Evolutionary conservation across 345 rosid species (phyloP).

Genomic region (Balakata baccata): DNA sequence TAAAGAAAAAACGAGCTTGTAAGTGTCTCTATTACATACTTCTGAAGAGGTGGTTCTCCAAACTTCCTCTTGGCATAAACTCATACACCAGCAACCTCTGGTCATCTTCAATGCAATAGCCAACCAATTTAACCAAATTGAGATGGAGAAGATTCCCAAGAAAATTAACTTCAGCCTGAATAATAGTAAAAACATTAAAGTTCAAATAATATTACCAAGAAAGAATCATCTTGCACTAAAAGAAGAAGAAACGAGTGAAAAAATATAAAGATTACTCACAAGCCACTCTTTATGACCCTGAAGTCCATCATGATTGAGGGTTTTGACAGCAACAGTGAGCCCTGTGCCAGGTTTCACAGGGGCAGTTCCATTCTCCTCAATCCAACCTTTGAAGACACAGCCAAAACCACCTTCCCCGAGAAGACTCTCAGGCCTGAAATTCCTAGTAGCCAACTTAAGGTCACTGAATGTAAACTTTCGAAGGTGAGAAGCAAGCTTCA

Average conservation of each 20-base stretch:
- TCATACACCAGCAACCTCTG: constrained; percentile 32
- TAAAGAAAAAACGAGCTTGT: not conserved
- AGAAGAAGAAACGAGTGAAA: not conserved
- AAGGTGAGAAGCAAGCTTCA: constrained; percentile 29
- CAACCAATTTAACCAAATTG: constrained; percentile 32
- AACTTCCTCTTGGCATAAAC: constrained; percentile 35
- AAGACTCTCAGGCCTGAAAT: constrained; percentile 33
- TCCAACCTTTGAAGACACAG: constrained; percentile 33
- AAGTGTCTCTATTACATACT: constrained; percentile 20
- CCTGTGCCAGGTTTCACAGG: constrained; percentile 35
- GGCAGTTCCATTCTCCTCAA: constrained; percentile 31
- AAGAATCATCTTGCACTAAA: constrained; percentile 1
- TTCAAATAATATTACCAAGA: not conserved
- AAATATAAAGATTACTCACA: constrained; percentile 9
- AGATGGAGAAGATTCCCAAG: constrained; percentile 33
- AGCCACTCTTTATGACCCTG: constrained; percentile 36
- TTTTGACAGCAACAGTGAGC: constrained; percentile 31
- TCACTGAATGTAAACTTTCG: constrained; percentile 26
- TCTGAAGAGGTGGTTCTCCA: constrained; percentile 35
- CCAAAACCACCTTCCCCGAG: constrained; percentile 39
- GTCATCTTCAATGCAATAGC: constrained; percentile 34
- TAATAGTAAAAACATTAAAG: not conserved
- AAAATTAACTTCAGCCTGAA: constrained; percentile 33
- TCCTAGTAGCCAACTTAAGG: constrained; percentile 28
- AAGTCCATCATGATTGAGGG: constrained; percentile 32